Conservation (phyloP, 371 early-diverging fungal genomes). For the Thermomucor indicae-seudaticae region DNA sequence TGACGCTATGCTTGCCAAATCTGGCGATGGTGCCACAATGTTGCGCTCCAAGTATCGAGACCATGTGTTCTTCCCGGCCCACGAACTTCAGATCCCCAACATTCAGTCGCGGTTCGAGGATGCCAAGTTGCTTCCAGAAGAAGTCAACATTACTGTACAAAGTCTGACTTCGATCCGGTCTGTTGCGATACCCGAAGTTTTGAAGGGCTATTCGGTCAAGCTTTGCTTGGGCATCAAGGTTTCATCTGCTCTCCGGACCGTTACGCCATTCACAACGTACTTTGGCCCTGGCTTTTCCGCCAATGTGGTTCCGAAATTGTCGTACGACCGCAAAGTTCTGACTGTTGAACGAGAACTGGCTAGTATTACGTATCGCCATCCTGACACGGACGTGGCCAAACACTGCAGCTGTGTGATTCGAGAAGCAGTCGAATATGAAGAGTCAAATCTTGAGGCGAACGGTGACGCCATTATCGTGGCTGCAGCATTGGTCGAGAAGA, state of each 20-base stretch:
- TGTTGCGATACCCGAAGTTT: conserved; percentile 44
- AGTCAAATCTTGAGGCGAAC: conserved; percentile 13
- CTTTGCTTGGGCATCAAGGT: conserved; percentile 67
- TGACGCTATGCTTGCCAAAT: conserved; percentile 22
- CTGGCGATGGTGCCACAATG: conserved; percentile 3
- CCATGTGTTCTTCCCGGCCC: conserved; percentile 57
- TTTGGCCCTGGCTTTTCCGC: conserved; percentile 61
- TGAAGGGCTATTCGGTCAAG: conserved; percentile 49
- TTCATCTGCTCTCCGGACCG: conserved; percentile 70
- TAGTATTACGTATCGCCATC: conserved; percentile 46
- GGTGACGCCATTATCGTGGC: conserved; percentile 58
- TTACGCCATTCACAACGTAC: conserved; percentile 67
- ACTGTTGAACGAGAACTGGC: conserved; percentile 55
- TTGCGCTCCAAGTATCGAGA: conserved; percentile 12
- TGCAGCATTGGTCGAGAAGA: conserved; percentile 63
- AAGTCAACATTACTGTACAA: conserved; percentile 34
- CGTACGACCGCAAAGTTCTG: conserved; percentile 39
- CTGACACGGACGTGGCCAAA: conserved; percentile 62
- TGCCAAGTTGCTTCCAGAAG: conserved; percentile 36
- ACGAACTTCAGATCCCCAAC: conserved; percentile 65
- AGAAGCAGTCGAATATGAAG: conserved; percentile 45
- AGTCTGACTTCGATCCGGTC: conserved; percentile 70
- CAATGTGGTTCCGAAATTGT: conserved; percentile 43
- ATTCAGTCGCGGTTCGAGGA: conserved; percentile 48
- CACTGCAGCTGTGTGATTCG: conserved; percentile 66